Evolutionary conservation across 106 monocot species (phyloP), one percentile per base, ranked within the genome.

Genomic region (Allium sativum): DNA sequence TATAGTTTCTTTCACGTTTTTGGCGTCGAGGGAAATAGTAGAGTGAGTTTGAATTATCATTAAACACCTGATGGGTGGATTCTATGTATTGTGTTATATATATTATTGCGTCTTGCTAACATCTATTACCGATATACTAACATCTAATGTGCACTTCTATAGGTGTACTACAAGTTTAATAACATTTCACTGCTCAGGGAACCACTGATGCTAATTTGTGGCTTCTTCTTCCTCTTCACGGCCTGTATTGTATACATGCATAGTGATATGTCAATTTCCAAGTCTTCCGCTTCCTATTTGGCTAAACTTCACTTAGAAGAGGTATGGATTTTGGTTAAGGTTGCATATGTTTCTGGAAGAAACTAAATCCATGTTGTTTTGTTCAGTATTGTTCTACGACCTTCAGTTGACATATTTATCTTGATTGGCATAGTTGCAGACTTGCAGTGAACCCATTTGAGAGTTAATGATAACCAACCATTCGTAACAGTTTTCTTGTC

Each of bases 271-370:
- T 77, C 98, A 63, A 91, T 98, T 61, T 98, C 98, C 42, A 98
- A 92, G 67, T 83, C 73, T 53, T 98, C 92, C 68, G 65, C 88
- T 74, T 91, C 88, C 21, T 98, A 98, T 82, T 62, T 92, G 45
- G 88, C 87, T 41, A 88, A 92, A 70, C 67, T 80, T 52, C 98
- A 98, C 50, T 79, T 74, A 70, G 88, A 98, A 58, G 98, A 98
- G 98, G 98, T 98, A 80, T 56, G 31, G 11, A 53, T 5, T 21
- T 6, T 65, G 40, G 3, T 41, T 12, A 12, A 21, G 1, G 45
- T 6, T 52, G 0, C 40, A 14, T 48, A 40, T 18, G 63, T 48
- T 64, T 64, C 48, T 64, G 48, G 48, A 21, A 14, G 13, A 46
- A 64, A 48, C 44, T 13, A 10, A 41, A 40, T 42, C 55, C 18